These are phyloP conservation scores for Atkinsonella texensis DNA, from an alignment of 2,329 filamentous ascomycete genomes.

Conservation along the genomic window DNA sequence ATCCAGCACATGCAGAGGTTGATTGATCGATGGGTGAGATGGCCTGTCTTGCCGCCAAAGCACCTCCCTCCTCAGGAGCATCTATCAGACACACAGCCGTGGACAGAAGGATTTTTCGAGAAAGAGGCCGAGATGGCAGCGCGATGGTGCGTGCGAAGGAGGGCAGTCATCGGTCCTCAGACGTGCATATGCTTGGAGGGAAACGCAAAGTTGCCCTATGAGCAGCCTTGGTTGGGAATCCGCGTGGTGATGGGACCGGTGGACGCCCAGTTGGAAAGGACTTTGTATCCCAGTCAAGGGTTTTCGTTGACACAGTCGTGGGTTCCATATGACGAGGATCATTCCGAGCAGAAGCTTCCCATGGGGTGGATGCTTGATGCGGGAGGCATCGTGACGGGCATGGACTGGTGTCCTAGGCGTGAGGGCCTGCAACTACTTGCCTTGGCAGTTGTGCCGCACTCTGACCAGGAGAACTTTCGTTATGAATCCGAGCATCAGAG, in stretches of 20 bases:
- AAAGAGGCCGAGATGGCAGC: constrained; percentile 21
- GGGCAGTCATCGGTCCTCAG: constrained; percentile 7
- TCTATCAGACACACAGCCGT: constrained; percentile 24
- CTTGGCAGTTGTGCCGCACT: constrained; percentile 36
- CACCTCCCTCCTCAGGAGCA: constrained; percentile 15
- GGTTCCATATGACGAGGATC: constrained; percentile 17
- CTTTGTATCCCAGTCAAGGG: constrained; percentile 16
- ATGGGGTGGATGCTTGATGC: constrained; percentile 43
- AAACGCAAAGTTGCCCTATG: constrained; percentile 19
- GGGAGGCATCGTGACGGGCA: constrained; percentile 38
- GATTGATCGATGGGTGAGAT: constrained; percentile 29
- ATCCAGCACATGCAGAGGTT: constrained; percentile 25
- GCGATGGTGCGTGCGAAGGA: constrained; percentile 17
- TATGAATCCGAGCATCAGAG: constrained; percentile 25
- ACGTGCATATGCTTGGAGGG: constrained; percentile 5
- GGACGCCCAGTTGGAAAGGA: constrained; percentile 18
- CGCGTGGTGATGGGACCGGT: constrained; percentile 23
- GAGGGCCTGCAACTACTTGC: constrained; percentile 36
- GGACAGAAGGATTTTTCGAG: constrained; percentile 25
- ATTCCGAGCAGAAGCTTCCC: constrained; percentile 12
- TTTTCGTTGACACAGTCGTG: constrained; percentile 17
- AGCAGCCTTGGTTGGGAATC: constrained; percentile 15
- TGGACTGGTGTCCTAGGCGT: constrained; percentile 38
- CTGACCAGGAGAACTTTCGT: constrained; percentile 33
- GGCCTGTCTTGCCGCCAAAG: constrained; percentile 28